phyloP scores from a whole-genome alignment of 352 stramenopile species.

The Phytophthora fragariae region DNA sequence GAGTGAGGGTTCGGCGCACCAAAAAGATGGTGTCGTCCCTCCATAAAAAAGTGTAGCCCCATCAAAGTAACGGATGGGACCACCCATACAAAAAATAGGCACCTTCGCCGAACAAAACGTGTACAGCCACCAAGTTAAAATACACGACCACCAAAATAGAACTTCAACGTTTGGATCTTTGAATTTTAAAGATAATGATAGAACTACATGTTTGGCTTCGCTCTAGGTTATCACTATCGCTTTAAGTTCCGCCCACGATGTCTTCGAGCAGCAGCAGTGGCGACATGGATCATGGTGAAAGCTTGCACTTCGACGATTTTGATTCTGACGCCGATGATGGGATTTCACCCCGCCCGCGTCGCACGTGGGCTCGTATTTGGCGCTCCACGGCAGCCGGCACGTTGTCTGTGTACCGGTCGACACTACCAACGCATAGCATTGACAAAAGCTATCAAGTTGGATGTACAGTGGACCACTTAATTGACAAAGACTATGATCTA shows the following conservation, averaged over 20 bases:
- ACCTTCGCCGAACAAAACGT: not conserved
- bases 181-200: not conserved
- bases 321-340: not conserved
- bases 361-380: not conserved
- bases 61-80: too few relatives aligned
- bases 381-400: not conserved
- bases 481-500: not conserved
- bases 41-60: too few relatives aligned
- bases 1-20: too few relatives aligned
- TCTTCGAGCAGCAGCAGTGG: not conserved
- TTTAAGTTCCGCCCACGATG: not conserved
- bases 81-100: not conserved
- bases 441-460: not conserved
- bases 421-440: not conserved
- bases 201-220: not conserved
- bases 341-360: not conserved
- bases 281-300: not conserved
- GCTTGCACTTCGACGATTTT: not conserved
- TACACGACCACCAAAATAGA: conserved; percentile 11
- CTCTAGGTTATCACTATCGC: not conserved
- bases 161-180: not conserved
- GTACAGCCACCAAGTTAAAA: not conserved
- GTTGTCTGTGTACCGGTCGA: not conserved
- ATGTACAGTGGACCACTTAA: not conserved
- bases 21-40: too few relatives aligned